Conservation (phyloP, 2,329 filamentous ascomycete species). For the Cercospora beticola region DNA sequence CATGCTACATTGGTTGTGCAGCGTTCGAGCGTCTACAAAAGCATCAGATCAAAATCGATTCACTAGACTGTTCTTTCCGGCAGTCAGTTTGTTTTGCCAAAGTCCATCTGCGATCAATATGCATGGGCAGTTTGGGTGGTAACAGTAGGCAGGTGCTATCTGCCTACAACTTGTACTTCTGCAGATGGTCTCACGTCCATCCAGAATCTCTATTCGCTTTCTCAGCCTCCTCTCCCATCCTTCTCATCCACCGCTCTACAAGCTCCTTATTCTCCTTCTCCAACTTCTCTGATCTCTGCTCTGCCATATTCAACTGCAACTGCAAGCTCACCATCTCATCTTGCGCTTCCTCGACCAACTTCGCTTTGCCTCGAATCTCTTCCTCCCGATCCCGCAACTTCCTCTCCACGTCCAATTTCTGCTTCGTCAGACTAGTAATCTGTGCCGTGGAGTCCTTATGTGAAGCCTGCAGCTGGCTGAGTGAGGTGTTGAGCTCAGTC, state of each 20-base stretch:
- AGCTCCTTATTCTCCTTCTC: conserved; percentile 84
- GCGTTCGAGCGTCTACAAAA: conserved; percentile 10
- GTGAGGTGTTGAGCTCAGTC: conserved; percentile 61
- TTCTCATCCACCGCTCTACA: conserved; percentile 85
- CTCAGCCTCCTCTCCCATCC: conserved; percentile 82
- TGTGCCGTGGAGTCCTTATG: conserved; percentile 60
- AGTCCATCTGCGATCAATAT: neutral
- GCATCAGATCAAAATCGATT: neutral
- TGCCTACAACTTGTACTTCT: too few species aligned
- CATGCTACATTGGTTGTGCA: conserved; percentile 16
- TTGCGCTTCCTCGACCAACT: conserved; percentile 82
- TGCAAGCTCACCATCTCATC: conserved; percentile 89
- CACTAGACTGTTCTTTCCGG: neutral
- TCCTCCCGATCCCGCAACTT: conserved; percentile 79
- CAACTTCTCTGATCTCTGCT: conserved; percentile 70
- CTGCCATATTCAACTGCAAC: conserved; percentile 82
- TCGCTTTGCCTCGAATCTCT: conserved; percentile 79
- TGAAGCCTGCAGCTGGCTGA: conserved; percentile 62
- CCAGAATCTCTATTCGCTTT: conserved; percentile 67
- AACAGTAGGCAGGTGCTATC: too few species aligned
- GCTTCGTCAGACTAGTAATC: conserved; percentile 62
- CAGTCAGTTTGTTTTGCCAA: too few species aligned
- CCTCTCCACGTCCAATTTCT: conserved; percentile 61
- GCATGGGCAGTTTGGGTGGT: neutral
- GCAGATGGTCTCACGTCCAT: conserved; percentile 27